A percentile compares a stretch with the other conserved stretches of the same genome.
phyloP scores from a whole-genome alignment of 73 alveolate species.

The Symbiodinium natans region DNA sequence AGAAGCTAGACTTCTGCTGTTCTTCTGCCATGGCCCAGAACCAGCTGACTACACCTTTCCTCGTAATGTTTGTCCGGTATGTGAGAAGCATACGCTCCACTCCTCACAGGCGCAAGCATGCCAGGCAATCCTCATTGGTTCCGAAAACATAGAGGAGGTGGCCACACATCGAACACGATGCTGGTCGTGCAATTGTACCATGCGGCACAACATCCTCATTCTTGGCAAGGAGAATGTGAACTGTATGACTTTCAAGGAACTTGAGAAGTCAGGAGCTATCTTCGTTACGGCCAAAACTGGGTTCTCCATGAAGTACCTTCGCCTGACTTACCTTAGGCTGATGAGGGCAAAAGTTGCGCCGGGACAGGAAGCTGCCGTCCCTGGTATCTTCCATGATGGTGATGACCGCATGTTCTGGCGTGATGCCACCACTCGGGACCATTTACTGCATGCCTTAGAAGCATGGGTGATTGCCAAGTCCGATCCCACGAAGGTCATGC shows the following conservation, averaged over 20 bases:
- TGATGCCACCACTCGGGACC: neutral
- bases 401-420: neutral
- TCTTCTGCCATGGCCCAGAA: no score
- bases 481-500: neutral
- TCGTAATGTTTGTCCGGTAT: neutral
- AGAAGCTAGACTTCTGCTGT: no score
- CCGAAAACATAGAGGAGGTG: neutral
- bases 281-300: neutral
- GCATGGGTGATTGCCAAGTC: neutral
- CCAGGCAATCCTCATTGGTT: neutral
- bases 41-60: neutral
- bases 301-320: neutral
- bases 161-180: neutral
- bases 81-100: neutral
- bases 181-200: neutral
- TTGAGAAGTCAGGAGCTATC: neutral
- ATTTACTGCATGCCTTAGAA: neutral
- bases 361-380: neutral
- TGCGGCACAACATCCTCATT: neutral
- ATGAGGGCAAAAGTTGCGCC: neutral
- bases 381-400: neutral
- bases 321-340: neutral
- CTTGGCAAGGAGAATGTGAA: neutral
- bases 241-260: neutral
- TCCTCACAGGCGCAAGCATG: neutral